These are phyloP conservation scores for Glebionis coronaria DNA, from an alignment of 129 eudicot genomes.

Conservation along the genomic window DNA sequence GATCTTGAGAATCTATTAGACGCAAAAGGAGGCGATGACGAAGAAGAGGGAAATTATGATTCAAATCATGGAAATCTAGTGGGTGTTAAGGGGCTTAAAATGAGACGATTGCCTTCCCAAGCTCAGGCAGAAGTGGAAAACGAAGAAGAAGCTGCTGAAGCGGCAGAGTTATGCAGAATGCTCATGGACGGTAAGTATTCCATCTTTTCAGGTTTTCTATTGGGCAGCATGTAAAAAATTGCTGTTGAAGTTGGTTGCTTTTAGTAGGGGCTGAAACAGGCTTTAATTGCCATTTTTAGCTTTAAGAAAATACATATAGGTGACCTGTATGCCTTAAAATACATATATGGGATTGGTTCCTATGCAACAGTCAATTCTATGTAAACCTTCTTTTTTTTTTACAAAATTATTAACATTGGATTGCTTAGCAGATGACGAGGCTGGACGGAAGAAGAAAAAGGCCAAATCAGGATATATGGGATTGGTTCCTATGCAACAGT, in stretches of 20 bases:
- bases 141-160: no score
- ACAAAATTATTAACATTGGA: conserved; percentile 4
- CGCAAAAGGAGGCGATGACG: conserved; percentile 73
- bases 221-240: not conserved
- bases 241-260: not conserved
- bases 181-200: conserved; percentile 75
- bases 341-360: no score
- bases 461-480: conserved; percentile 56
- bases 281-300: not conserved
- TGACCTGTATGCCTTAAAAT: not conserved
- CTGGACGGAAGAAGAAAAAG: conserved; percentile 74
- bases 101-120: conserved; percentile 84
- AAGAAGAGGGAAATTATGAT: conserved; percentile 58
- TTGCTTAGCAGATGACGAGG: conserved; percentile 66
- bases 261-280: not conserved
- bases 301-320: not conserved
- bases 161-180: no score
- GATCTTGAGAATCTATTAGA: no score
- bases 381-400: not conserved
- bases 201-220: conserved; percentile 16
- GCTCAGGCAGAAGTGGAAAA: no score
- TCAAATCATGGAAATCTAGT: conserved; percentile 54
- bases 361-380: not conserved
- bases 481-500: conserved; percentile 29
- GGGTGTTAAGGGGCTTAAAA: conserved; percentile 85